Conservation (phyloP, 1,284 basidiomycete genomes). For the Austroboletus novae-zelandiae region DNA sequence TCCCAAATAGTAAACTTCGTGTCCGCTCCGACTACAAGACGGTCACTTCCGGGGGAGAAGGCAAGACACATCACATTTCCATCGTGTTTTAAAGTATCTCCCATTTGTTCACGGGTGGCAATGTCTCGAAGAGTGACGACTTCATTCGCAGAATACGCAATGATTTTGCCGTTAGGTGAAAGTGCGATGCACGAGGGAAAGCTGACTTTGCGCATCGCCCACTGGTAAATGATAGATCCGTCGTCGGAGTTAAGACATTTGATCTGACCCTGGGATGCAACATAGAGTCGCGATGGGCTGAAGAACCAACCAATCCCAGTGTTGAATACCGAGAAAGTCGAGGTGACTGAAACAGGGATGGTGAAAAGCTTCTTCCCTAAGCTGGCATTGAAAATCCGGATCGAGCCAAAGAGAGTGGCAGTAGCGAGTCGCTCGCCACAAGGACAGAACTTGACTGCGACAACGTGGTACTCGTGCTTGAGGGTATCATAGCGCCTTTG, state of each 20-base stretch:
- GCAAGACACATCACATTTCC: constrained; percentile 10
- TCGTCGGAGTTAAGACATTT: constrained; percentile 17
- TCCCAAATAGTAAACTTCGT: constrained; percentile 5
- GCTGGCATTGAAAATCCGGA: constrained; percentile 8
- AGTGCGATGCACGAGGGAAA: neutral
- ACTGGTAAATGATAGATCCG: constrained; percentile 9
- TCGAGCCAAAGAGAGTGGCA: constrained; percentile 13
- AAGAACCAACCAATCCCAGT: constrained; percentile 13
- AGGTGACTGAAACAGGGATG: constrained; percentile 13
- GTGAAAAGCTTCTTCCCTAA: constrained; percentile 17
- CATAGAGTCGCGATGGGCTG: constrained; percentile 16
- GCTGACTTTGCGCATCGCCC: constrained; percentile 1
- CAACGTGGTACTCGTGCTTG: constrained; percentile 17
- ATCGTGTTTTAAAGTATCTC: neutral
- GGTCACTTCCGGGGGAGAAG: constrained; percentile 11
- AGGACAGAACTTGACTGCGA: constrained; percentile 22
- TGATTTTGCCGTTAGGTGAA: constrained; percentile 6
- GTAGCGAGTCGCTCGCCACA: constrained; percentile 9
- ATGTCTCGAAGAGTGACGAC: constrained; percentile 1
- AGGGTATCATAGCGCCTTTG: neutral
- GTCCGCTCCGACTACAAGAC: constrained; percentile 5
- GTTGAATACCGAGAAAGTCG: constrained; percentile 4
- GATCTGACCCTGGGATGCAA: constrained; percentile 18
- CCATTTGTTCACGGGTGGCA: constrained; percentile 1
- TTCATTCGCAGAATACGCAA: constrained; percentile 3